A percentile compares a stretch with the other conserved stretches of the same genome.
Conservation (phyloP, 2,329 filamentous ascomycete species). For the Fusarium clavum region DNA sequence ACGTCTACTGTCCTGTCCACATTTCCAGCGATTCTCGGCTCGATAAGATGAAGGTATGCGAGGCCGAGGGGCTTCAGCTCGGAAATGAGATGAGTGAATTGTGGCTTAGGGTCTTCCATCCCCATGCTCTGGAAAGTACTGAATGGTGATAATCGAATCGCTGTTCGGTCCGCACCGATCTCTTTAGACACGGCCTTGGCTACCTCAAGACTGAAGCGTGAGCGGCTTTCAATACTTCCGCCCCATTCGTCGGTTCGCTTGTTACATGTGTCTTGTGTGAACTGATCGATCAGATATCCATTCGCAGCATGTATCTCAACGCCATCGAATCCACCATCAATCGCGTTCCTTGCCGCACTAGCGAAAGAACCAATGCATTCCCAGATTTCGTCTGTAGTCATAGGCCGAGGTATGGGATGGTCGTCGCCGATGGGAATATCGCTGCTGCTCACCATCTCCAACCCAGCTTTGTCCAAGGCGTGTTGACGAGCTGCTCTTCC, state of each 20-base stretch:
- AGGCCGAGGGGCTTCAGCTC: slow-evolving; percentile 65
- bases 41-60: slow-evolving; percentile 71
- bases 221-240: slow-evolving; percentile 63
- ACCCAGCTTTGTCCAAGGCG: neutral
- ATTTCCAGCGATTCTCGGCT: slow-evolving; percentile 63
- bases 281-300: slow-evolving; percentile 23
- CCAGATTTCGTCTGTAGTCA: slow-evolving; percentile 8
- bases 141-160: slow-evolving; percentile 70
- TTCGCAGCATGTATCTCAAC: slow-evolving; percentile 30
- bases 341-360: slow-evolving; percentile 6
- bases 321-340: slow-evolving; percentile 10
- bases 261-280: slow-evolving; percentile 50
- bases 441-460: slow-evolving; percentile 27
- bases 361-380: slow-evolving; percentile 11
- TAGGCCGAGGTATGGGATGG: neutral
- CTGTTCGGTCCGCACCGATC: slow-evolving; percentile 63
- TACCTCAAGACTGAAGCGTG: slow-evolving; percentile 59
- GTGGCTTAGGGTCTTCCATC: slow-evolving; percentile 68
- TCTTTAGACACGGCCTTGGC: slow-evolving; percentile 54
- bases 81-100: slow-evolving; percentile 68
- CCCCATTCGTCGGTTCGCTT: slow-evolving; percentile 66
- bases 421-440: neutral
- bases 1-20: slow-evolving; percentile 53
- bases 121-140: slow-evolving; percentile 71
- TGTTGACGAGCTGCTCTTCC: slow-evolving; percentile 15